Evolutionary conservation across 495 filamentous ascomycete species (phyloP).

Genomic region (Lichenothelia convexa): DNA sequence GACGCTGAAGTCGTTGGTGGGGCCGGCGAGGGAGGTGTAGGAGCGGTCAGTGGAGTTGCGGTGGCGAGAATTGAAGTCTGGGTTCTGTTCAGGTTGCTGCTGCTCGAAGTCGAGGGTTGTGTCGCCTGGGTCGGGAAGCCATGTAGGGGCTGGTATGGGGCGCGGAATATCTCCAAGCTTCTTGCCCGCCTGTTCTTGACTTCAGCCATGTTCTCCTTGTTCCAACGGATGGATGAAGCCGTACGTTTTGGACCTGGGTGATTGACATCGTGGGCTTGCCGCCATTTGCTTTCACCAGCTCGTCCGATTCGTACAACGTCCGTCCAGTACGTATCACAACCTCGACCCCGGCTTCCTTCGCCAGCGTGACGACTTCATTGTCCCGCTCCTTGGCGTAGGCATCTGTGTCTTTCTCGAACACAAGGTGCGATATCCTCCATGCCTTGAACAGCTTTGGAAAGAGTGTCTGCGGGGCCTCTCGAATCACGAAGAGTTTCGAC

Average conservation of each 20-base stretch:
- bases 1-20: conserved; percentile 39
- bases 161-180: conserved; percentile 35
- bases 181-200: conserved; percentile 11
- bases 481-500: conserved; percentile 45
- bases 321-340: conserved; percentile 40
- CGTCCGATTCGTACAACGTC: conserved; percentile 49
- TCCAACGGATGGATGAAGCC: conserved; percentile 1
- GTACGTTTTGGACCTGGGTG: conserved; percentile 34
- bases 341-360: conserved; percentile 42
- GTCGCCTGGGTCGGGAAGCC: conserved; percentile 41
- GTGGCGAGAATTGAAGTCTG: conserved; percentile 37
- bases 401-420: conserved; percentile 60
- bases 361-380: conserved; percentile 30
- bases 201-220: conserved; percentile 13
- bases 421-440: conserved; percentile 50
- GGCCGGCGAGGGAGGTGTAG: conserved; percentile 39
- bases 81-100: conserved; percentile 21
- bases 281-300: conserved; percentile 39
- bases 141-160: conserved; percentile 34
- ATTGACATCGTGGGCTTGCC: conserved; percentile 56
- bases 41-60: conserved; percentile 29
- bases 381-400: conserved; percentile 45
- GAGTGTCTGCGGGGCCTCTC: conserved; percentile 48
- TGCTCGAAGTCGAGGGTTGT: conserved; percentile 37
- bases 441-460: conserved; percentile 47